A percentile compares a stretch with the other conserved stretches of the same genome.
These are phyloP conservation scores for Eimeria falciformis DNA, from an alignment of 169 alveolate species.

Conservation along the genomic window DNA sequence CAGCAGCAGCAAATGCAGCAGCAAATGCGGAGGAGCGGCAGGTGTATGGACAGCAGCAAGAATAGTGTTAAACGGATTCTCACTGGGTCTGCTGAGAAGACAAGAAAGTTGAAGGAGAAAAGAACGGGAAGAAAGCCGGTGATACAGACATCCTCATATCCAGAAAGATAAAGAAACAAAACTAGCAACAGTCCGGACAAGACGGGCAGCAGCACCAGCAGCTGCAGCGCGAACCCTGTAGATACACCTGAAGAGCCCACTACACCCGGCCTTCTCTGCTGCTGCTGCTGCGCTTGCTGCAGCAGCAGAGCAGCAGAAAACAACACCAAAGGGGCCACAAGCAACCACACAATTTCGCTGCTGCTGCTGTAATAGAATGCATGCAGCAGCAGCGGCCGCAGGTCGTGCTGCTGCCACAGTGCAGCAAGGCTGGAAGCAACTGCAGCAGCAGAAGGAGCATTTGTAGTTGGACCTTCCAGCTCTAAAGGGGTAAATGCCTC, in stretches of 20 bases:
- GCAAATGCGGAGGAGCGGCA: too few species aligned
- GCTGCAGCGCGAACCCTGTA: constrained; percentile 10
- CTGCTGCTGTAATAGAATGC: constrained; percentile 17
- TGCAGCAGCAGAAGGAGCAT: background rate
- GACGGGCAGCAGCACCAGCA: constrained; percentile 28
- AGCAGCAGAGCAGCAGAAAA: constrained; percentile 7
- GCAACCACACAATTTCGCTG: background rate
- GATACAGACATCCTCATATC: background rate
- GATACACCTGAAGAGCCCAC: background rate
- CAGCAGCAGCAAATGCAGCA: too few species aligned
- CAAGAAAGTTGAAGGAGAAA: background rate
- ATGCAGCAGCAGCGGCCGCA: background rate
- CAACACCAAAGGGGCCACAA: constrained; percentile 1
- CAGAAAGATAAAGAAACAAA: background rate
- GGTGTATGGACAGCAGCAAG: background rate
- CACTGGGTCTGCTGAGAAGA: constrained; percentile 22
- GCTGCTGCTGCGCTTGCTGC: constrained; percentile 39
- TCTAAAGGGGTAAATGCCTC: background rate
- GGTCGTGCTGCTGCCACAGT: constrained; percentile 2
- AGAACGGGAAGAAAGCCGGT: constrained; percentile 12
- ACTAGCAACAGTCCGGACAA: background rate
- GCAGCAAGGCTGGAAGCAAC: background rate
- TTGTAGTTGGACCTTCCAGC: background rate
- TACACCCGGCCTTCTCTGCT: background rate
- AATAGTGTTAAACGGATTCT: background rate